Conservation (phyloP, 192 early-diverging fungal species). For the Linnemannia zychae region DNA sequence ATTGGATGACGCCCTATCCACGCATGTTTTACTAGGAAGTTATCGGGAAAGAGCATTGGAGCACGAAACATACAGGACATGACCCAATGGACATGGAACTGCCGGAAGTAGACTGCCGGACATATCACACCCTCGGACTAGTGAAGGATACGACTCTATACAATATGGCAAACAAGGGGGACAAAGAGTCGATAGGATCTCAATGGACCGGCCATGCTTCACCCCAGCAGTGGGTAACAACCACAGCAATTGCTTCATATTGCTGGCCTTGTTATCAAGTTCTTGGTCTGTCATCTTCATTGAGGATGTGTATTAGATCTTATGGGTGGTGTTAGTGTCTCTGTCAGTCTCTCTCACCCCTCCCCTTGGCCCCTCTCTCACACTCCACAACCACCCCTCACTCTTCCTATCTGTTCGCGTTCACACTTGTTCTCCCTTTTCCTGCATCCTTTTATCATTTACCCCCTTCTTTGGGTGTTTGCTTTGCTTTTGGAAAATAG, state of each 20-base stretch:
- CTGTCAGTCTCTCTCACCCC: not conserved
- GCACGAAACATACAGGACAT: not conserved
- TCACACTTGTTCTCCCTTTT: slow-evolving; percentile 2
- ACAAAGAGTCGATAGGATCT: not conserved
- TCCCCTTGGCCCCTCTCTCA: not conserved
- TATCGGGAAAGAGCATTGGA: slow-evolving; percentile 9
- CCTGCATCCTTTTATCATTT: slow-evolving; percentile 1
- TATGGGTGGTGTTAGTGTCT: not conserved
- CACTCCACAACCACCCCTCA: not conserved
- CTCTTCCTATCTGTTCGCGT: not conserved
- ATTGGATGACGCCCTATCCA: not conserved
- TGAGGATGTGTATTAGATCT: not conserved
- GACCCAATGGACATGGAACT: not conserved
- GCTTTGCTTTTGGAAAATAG: not conserved
- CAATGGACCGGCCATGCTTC: too few relatives aligned
- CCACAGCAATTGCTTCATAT: too few relatives aligned
- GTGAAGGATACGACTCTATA: not conserved
- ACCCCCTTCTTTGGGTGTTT: not conserved
- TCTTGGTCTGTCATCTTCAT: too few relatives aligned
- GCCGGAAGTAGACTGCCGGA: not conserved
- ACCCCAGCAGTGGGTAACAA: too few relatives aligned
- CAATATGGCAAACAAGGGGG: not conserved
- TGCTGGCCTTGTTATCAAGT: too few relatives aligned
- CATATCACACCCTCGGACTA: not conserved
- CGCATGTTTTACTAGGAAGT: slow-evolving; percentile 3